Conservation (phyloP, 331 rosid species). For the Quercus tomentella region DNA sequence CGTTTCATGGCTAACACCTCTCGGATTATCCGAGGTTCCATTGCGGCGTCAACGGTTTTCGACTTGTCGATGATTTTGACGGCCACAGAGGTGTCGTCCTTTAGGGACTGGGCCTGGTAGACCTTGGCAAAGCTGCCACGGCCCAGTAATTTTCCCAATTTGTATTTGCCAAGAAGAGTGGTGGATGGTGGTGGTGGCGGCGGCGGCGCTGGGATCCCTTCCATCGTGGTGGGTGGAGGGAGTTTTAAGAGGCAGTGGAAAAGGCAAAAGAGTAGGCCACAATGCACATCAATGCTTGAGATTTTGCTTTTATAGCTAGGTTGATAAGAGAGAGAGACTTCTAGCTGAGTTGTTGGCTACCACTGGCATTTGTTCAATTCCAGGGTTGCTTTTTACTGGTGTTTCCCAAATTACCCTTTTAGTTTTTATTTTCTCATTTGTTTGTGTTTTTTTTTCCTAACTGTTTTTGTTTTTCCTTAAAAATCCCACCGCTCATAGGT, state of each 20-base stretch:
- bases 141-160: conserved; percentile 53
- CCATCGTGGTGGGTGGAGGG: conserved; percentile 33
- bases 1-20: conserved; percentile 89
- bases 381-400: neutral
- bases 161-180: conserved; percentile 61
- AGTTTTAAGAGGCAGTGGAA: too few species aligned
- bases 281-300: neutral
- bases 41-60: conserved; percentile 41
- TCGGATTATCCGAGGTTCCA: conserved; percentile 68
- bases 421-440: too few species aligned
- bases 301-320: conserved; percentile 22
- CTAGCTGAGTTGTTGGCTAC: neutral
- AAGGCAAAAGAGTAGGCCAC: neutral
- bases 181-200: neutral
- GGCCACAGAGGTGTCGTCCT: conserved; percentile 59
- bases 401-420: conserved; percentile 25
- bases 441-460: neutral
- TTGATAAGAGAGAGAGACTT: neutral
- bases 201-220: conserved; percentile 24
- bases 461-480: neutral
- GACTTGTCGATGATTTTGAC: conserved; percentile 72
- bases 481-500: neutral
- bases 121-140: conserved; percentile 93
- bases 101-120: conserved; percentile 51
- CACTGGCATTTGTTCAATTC: neutral